Evolutionary conservation across 345 rosid genomes (phyloP).

Genomic region (Garcia nutans): DNA sequence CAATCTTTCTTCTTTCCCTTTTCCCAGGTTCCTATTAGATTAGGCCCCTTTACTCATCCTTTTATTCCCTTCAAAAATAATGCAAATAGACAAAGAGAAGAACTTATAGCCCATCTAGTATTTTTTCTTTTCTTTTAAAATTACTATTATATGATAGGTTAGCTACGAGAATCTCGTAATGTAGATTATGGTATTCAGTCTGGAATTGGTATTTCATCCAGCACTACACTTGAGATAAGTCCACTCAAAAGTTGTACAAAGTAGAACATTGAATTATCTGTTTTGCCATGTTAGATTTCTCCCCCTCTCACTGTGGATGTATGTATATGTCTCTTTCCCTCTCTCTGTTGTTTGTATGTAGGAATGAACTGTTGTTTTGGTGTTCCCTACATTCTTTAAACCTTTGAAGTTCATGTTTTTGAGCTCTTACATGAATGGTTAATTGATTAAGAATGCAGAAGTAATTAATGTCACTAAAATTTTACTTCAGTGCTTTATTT

Average conservation of each 20-base stretch:
- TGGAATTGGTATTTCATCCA: background rate
- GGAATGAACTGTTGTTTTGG: background rate
- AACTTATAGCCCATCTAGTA: too few relatives aligned
- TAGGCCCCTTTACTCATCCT: too few relatives aligned
- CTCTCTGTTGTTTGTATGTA: background rate
- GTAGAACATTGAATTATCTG: background rate
- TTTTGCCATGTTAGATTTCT: constrained; percentile 4
- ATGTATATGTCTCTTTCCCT: background rate
- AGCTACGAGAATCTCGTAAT: background rate
- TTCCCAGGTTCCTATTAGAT: too few relatives aligned
- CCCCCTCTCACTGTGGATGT: background rate
- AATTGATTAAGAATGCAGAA: background rate
- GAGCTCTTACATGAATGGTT: background rate
- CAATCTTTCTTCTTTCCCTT: too few relatives aligned
- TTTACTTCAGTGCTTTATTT: background rate
- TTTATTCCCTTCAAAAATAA: too few relatives aligned
- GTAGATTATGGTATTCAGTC: background rate
- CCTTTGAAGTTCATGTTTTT: background rate
- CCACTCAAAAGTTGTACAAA: background rate
- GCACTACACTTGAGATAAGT: background rate
- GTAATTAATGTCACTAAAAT: background rate
- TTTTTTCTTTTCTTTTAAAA: background rate
- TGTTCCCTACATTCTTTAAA: background rate
- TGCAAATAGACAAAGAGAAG: too few relatives aligned
- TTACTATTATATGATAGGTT: background rate